Evolutionary conservation across 495 filamentous ascomycete genomes (phyloP).

Genomic region (Trichocladium uniseriatum): DNA sequence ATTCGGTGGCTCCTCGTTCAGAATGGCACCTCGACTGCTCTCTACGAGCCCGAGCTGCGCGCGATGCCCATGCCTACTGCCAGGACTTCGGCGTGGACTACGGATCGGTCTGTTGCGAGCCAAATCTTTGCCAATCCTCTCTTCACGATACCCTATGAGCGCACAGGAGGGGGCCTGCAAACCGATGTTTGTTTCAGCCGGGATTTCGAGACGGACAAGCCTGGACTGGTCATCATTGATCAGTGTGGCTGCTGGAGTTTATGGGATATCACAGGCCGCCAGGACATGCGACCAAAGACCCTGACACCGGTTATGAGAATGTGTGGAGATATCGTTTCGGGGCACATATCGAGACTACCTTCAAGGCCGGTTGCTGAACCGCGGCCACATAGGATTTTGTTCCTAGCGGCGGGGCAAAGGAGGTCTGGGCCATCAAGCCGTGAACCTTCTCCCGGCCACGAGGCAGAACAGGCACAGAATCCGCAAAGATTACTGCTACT

Average conservation of each 20-base stretch:
- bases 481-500: slow-evolving; percentile 14
- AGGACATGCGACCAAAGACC: slow-evolving; percentile 28
- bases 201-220: slow-evolving; percentile 41
- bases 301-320: slow-evolving; percentile 18
- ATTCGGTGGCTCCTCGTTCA: slow-evolving; percentile 55
- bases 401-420: slow-evolving; percentile 7
- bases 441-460: not conserved
- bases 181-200: slow-evolving; percentile 73
- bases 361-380: not conserved
- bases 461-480: not conserved
- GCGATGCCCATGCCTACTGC: slow-evolving; percentile 9
- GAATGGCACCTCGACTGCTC: slow-evolving; percentile 43
- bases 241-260: slow-evolving; percentile 63
- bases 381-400: slow-evolving; percentile 15
- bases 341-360: slow-evolving; percentile 14
- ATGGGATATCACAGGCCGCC: slow-evolving; percentile 50
- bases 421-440: not conserved
- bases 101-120: not conserved
- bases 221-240: slow-evolving; percentile 66
- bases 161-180: slow-evolving; percentile 52
- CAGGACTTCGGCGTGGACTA: not conserved
- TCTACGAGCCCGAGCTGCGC: slow-evolving; percentile 50
- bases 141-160: slow-evolving; percentile 41
- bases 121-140: slow-evolving; percentile 55
- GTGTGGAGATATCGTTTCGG: slow-evolving; percentile 19